phyloP scores from a whole-genome alignment of 2,329 filamentous ascomycete genomes.

The Ceratocystis lukuohia region DNA sequence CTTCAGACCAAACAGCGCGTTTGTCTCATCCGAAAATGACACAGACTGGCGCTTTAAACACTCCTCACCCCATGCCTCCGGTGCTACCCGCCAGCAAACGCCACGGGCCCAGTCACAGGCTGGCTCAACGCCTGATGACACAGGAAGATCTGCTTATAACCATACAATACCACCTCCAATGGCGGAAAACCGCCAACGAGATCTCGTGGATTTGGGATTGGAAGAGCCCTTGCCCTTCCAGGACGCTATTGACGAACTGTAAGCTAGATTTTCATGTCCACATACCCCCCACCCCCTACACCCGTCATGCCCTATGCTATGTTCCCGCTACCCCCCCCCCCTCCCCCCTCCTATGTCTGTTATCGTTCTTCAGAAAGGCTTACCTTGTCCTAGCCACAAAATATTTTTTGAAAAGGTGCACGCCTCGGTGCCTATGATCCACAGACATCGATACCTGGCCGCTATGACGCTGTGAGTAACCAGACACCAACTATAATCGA shows the following conservation, averaged over 20 bases:
- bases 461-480: constrained; percentile 62
- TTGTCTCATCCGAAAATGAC: neutral
- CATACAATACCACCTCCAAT: neutral
- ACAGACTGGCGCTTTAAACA: constrained; percentile 35
- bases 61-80: constrained; percentile 37
- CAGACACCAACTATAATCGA: neutral
- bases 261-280: constrained; percentile 21
- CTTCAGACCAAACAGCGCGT: neutral
- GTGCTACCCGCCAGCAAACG: neutral
- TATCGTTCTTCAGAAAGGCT: neutral
- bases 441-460: constrained; percentile 73
- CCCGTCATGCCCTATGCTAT: too few relatives aligned
- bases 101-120: neutral
- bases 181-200: constrained; percentile 40
- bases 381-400: constrained; percentile 43
- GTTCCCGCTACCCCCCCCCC: neutral
- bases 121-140: neutral
- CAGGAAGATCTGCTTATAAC: neutral
- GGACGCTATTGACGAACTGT: constrained; percentile 68
- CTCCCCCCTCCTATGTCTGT: neutral
- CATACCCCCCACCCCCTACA: neutral
- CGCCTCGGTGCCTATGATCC: constrained; percentile 74
- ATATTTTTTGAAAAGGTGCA: constrained; percentile 89
- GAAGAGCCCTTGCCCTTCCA: constrained; percentile 47
- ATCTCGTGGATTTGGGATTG: constrained; percentile 50